Base-by-base conservation (phyloP, 768 basidiomycete species). In the Candolleomyces eurysporus region DNA sequence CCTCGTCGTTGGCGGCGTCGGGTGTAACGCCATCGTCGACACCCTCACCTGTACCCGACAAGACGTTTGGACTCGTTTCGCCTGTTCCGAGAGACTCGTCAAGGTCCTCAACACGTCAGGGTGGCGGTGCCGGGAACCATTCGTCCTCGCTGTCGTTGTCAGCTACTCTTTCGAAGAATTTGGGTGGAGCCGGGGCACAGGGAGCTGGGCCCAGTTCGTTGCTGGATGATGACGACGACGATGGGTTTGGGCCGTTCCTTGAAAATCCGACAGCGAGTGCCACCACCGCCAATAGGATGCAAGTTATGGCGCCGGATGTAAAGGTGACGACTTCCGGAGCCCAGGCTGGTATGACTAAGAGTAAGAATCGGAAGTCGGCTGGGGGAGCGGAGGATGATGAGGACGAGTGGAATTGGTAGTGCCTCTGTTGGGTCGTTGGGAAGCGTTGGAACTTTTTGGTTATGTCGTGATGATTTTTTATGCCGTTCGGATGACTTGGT, bases 331-430 rank as follows among this genome's bases (percentile, higher is more conserved):
- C 42, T 11, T 13, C 11, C 42, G 45, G 45, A 46, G 36, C 36
- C 11, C 36, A 36, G 63, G 40, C 63, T 11, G 51, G 60, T 32
- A 45, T 52, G 32, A 61, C 48, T 31, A 58, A 36, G 40, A 58
- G 42, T n/a, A 31, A 57, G 54, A 55, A n/a, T 40, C 16, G 22
- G 26, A 50, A 58, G 55, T 3, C 32, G 10, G 51, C 48, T 64
- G 30, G 60, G 19, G 40, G 67, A 42, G 66, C 66, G 0, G 67
- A 68, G 11, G 76, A 78, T 51, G 80, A 82, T 46, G 83, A 82
- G 52, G 83, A 86, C 30, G 81, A 81, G 61, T 87, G 85, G 85
- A 86, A 86, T 65, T 87, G 86, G 85, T 86, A 49, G 49, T 2
- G 42, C 26, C 26, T 26, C 4, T 4, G 2, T 36, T 2, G 36